Evolutionary conservation across 257 asterid species (phyloP), one percentile per base, ranked within the genome.

Genomic region (Solanum etuberosum): DNA sequence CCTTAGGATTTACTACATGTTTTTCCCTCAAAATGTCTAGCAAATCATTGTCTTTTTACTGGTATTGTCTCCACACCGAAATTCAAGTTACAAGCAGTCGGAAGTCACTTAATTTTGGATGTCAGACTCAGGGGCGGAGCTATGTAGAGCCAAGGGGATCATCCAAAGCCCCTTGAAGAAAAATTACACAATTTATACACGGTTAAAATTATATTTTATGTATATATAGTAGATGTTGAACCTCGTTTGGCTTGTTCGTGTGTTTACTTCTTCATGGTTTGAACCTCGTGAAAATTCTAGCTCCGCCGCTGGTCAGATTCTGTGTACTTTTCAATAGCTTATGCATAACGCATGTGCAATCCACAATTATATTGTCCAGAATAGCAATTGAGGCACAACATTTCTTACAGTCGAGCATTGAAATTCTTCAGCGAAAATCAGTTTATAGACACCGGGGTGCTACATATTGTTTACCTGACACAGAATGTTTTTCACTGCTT

Each of bases 401-500:
- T 72, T 72, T 72, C 27, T 71, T 72, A 34, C 25, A 2, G 13
- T 16, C 7, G 0, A 25, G 23, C 9, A 77, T 14, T 42, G 35
- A 27, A 78, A 9, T 80, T 80, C 85, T 80, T 80, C 38, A 11
- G 29, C 27, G 2, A 32, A 21, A 81, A 43, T 43, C 67, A 46
- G 59, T 32, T 43, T 42, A 23, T 21, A 59, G 20, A 8, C 13
- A 9, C 21, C 4, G 4, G 31, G 54, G 38, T 57, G 71, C 71
- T n/a, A 59, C 21, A 18, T 74, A 43, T 31, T 86, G 82, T 73
- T 72, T 89, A 95, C 99, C 98, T 96, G 98, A 91, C 93, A 90
- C 86, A 97, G 98, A 90, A 97, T 95, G 90, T 87, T 97, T 90
- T 91, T 93, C 85, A 97, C 99, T 27, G 99, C 86, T 86, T 94